A percentile compares a stretch with the other conserved stretches of the same genome.
Conservation (phyloP, 2,329 filamentous ascomycete genomes). For the Clonostachys solani region DNA sequence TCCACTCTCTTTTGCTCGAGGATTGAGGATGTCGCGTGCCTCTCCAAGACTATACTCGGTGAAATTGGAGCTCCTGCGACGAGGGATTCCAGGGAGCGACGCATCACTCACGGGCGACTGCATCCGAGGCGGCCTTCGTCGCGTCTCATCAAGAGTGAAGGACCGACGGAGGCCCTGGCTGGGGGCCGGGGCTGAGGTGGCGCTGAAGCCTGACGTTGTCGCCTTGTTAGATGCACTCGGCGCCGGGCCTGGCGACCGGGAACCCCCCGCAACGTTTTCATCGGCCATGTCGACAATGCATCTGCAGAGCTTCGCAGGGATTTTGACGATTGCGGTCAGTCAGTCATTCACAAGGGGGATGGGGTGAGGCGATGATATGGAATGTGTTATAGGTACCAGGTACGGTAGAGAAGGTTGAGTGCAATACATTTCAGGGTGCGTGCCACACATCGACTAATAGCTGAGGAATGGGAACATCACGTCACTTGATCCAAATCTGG, state of each 20-base stretch:
- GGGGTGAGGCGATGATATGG: too few relatives aligned
- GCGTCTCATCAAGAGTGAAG: constrained; percentile 30
- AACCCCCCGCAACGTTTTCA: not conserved
- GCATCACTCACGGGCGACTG: constrained; percentile 12
- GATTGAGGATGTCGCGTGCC: constrained; percentile 64
- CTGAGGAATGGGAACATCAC: too few relatives aligned
- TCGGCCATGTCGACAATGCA: not conserved
- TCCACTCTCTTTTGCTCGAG: constrained; percentile 27
- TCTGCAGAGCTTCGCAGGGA: too few relatives aligned
- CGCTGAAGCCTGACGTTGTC: not conserved
- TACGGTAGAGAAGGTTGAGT: too few relatives aligned
- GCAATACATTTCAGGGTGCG: too few relatives aligned
- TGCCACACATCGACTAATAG: too few relatives aligned
- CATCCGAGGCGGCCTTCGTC: constrained; percentile 12
- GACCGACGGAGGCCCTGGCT: constrained; percentile 35
- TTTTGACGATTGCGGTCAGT: too few relatives aligned
- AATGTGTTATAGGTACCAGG: too few relatives aligned
- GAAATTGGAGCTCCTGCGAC: constrained; percentile 71
- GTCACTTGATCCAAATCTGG: too few relatives aligned
- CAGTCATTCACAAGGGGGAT: too few relatives aligned
- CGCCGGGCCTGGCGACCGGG: constrained; percentile 2
- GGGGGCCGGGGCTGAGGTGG: constrained; percentile 3
- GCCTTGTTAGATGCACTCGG: not conserved
- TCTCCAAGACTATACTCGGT: constrained; percentile 72
- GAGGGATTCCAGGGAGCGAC: constrained; percentile 20